A percentile compares a stretch with the other conserved stretches of the same genome.
These are phyloP conservation scores for Turritis glabra DNA, from an alignment of 345 rosid genomes.

Conservation along the genomic window DNA sequence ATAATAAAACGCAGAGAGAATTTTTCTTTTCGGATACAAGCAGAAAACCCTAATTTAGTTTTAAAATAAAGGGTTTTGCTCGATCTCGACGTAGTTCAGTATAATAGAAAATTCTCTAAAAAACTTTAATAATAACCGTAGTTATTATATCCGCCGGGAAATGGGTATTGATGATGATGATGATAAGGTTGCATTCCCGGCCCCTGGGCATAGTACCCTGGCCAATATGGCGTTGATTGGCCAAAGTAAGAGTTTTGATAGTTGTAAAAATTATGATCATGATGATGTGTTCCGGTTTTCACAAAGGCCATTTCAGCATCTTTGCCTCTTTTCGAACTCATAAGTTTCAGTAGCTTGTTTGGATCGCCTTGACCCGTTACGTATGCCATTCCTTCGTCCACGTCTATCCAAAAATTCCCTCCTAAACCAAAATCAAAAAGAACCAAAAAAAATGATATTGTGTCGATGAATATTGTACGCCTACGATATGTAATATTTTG, in stretches of 20 bases:
- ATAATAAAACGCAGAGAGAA: no score
- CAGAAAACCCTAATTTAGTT: constrained; percentile 8
- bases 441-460: background rate
- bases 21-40: constrained; percentile 5
- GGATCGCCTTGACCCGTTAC: constrained; percentile 35
- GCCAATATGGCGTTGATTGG: constrained; percentile 27
- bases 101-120: background rate
- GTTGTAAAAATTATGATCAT: background rate
- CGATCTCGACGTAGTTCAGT: constrained; percentile 18
- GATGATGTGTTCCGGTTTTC: constrained; percentile 15
- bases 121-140: constrained; percentile 19
- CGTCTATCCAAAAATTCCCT: constrained; percentile 36
- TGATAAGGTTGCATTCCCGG: constrained; percentile 27
- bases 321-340: constrained; percentile 35
- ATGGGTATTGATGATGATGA: constrained; percentile 31
- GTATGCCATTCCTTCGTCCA: constrained; percentile 40
- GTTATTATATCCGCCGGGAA: constrained; percentile 14
- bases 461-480: background rate
- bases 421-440: background rate
- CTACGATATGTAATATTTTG: background rate
- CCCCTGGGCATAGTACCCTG: constrained; percentile 1
- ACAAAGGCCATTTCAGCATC: constrained; percentile 35
- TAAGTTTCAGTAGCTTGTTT: constrained; percentile 34
- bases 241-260: background rate
- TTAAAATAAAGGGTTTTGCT: constrained; percentile 12